Percentiles rank a stretch among this genome's conserved stretches.
phyloP scores from a whole-genome alignment of 345 rosid species.

The Populus ilicifolia region DNA sequence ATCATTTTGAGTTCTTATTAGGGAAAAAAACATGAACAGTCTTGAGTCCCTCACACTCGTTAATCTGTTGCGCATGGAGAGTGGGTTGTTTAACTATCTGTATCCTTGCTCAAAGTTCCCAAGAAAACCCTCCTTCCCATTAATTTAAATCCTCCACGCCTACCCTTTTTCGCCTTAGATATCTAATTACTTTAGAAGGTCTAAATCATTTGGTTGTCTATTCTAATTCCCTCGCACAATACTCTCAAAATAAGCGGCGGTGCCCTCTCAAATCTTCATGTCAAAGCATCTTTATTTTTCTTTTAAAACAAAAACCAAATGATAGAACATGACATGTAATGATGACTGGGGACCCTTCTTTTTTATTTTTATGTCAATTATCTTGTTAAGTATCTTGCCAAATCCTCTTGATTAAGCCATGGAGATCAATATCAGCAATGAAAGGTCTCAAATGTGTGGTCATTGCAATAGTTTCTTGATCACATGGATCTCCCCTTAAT shows the following conservation, averaged over 20 bases:
- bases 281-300: conserved; percentile 34
- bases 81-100: neutral
- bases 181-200: conserved; percentile 37
- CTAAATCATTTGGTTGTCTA: conserved; percentile 41
- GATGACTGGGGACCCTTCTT: conserved; percentile 40
- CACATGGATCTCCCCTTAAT: conserved; percentile 16
- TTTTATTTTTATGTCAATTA: neutral
- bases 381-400: conserved; percentile 16
- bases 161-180: neutral
- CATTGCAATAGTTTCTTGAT: conserved; percentile 18
- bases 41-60: neutral
- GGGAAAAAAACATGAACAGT: neutral
- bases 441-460: conserved; percentile 34
- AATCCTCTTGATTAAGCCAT: conserved; percentile 16
- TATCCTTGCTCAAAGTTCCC: neutral
- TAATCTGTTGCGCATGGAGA: neutral
- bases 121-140: neutral
- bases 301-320: conserved; percentile 19
- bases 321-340: conserved; percentile 40
- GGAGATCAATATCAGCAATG: conserved; percentile 5
- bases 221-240: conserved; percentile 17
- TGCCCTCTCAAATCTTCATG: conserved; percentile 17
- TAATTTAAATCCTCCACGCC: neutral
- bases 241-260: conserved; percentile 17
- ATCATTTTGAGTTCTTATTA: neutral